phyloP scores from a whole-genome alignment of 1,284 basidiomycete species.

The Rhodotorula sp. region DNA sequence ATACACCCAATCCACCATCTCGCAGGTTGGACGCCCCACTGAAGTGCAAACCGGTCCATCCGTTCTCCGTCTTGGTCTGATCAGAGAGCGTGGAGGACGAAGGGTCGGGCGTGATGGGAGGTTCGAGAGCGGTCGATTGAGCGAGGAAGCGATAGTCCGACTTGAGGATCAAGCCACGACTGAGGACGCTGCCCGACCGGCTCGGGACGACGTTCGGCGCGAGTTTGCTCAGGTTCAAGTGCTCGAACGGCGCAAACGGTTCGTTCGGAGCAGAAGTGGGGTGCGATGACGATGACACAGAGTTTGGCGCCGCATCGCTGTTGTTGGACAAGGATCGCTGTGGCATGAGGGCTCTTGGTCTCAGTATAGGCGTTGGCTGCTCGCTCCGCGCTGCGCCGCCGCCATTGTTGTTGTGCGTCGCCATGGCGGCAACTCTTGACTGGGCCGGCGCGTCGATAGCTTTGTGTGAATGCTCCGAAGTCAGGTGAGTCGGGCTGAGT shows the following conservation, averaged over 20 bases:
- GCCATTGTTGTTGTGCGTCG: too few species aligned
- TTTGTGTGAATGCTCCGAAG: too few species aligned
- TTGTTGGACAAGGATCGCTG: too few species aligned
- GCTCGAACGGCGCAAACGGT: conserved; percentile 5
- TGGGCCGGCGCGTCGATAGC: too few species aligned
- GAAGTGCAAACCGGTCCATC: conserved; percentile 54
- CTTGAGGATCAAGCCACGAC: conserved; percentile 43
- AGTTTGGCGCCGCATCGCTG: too few species aligned
- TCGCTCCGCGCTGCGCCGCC: too few species aligned
- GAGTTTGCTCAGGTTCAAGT: conserved; percentile 21
- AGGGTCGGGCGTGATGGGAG: background rate
- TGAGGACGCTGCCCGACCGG: conserved; percentile 39
- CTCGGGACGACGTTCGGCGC: conserved; percentile 23
- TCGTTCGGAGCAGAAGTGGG: too few species aligned
- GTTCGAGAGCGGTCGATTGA: background rate
- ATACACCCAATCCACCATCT: conserved; percentile 77
- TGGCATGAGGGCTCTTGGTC: too few species aligned
- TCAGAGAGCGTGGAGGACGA: conserved; percentile 5
- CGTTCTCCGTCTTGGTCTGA: background rate
- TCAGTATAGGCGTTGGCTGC: too few species aligned
- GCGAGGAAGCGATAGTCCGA: conserved; percentile 34
- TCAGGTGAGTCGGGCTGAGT: too few species aligned
- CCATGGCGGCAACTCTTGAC: background rate
- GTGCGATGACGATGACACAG: too few species aligned
- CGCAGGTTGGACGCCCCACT: conserved; percentile 93